Conservation (phyloP, 2,329 filamentous ascomycete species). For the Capronia americana region DNA sequence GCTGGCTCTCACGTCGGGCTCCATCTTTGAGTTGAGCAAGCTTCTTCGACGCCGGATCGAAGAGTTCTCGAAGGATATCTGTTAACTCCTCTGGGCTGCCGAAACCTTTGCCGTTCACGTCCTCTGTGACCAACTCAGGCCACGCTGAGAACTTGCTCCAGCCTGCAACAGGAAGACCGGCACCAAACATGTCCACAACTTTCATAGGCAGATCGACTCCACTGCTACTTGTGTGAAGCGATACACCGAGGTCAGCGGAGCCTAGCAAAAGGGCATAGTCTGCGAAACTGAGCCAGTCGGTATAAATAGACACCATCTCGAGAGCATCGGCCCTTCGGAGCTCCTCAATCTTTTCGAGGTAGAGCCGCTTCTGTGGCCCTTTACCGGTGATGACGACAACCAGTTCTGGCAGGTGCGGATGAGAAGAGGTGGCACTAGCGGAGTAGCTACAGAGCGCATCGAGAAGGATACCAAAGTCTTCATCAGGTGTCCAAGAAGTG, state of each 20-base stretch:
- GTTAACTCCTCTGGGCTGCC: slow-evolving; percentile 71
- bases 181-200: slow-evolving; percentile 98
- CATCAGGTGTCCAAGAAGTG: slow-evolving; percentile 96
- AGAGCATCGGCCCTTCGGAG: slow-evolving; percentile 70
- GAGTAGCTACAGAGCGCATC: slow-evolving; percentile 81
- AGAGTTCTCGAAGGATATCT: slow-evolving; percentile 67
- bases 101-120: slow-evolving; percentile 85
- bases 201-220: slow-evolving; percentile 99
- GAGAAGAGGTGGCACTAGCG: slow-evolving; percentile 52
- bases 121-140: slow-evolving; percentile 86
- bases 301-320: slow-evolving; percentile 72
- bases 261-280: slow-evolving; percentile 87
- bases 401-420: slow-evolving; percentile 66
- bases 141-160: slow-evolving; percentile 89
- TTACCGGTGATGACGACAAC: slow-evolving; percentile 93
- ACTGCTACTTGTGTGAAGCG: slow-evolving; percentile 89
- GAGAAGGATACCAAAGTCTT: slow-evolving; percentile 89
- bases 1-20: slow-evolving; percentile 73
- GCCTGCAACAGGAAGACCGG: slow-evolving; percentile 86
- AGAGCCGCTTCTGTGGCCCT: slow-evolving; percentile 80
- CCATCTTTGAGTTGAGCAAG: slow-evolving; percentile 70
- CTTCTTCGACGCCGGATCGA: slow-evolving; percentile 61
- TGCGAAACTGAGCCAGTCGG: slow-evolving; percentile 81
- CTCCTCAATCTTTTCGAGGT: slow-evolving; percentile 67
- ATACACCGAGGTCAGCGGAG: slow-evolving; percentile 86